Base-by-base conservation (phyloP, 768 basidiomycete species). In the Tremella fuciformis region DNA sequence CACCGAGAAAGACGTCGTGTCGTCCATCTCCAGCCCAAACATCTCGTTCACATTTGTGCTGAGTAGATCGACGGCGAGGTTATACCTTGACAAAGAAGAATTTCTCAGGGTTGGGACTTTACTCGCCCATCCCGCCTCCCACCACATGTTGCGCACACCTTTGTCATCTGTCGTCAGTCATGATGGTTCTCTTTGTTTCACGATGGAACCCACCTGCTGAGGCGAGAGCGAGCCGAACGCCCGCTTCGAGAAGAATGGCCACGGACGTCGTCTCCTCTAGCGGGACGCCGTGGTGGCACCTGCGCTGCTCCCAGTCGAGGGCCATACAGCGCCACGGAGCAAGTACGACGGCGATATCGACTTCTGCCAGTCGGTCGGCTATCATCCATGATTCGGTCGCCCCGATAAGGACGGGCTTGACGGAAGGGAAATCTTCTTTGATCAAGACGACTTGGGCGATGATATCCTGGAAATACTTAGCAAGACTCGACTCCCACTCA, bases 261-360 rank as follows among this genome's bases (percentile, higher is more conserved):
- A 46, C 42, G 7, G 42, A 22, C 16, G 42, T 46, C 22, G 42
- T 46, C n/a, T 46, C 42, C 15, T n/a, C 22, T 22, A 46, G 22
- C 16, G 42, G 42, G 22, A 46, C 22, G 22, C n/a, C 42, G n/a
- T n/a, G 42, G 22, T 46, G 42, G 22, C 42, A 46, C 16, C 42
- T 4, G 8, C 22, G n/a, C 22, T 46, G 42, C 22, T 46, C 42
- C 42, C 42, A 46, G n/a, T n/a, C 22, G n/a, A 46, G 22, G 6
- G 42, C n/a, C 42, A 46, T 46, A 46, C 42, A 46, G n/a, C 42
- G n/a, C 42, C 42, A 46, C 4, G 42, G 42, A 4, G 42, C 42
- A 18, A 46, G 42, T 46, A 46, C 22, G 42, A 46, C 42, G 16
- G 42, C n/a, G 8, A 46, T 46, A 15, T 22, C n/a, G 6, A 15